These are phyloP conservation scores for Centrapalus pauciflorus DNA, from an alignment of 129 eudicot genomes.

Conservation along the genomic window DNA sequence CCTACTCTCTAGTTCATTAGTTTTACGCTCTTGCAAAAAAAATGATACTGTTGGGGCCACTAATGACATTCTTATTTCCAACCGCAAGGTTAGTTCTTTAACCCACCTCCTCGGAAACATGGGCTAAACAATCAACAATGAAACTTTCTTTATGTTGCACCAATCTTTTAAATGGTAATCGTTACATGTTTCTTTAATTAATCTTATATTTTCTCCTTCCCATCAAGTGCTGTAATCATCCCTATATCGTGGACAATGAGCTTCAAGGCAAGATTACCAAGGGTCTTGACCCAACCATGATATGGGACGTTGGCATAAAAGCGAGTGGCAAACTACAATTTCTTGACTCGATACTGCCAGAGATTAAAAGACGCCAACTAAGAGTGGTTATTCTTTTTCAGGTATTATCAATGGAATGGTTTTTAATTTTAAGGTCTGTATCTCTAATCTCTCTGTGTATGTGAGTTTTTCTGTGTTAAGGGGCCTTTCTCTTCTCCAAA, in stretches of 20 bases:
- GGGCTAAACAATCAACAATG: background rate
- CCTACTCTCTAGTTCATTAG: constrained; percentile 44
- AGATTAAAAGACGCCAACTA: constrained; percentile 40
- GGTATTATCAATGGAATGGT: constrained; percentile 33
- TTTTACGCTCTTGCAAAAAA: constrained; percentile 48
- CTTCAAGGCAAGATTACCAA: constrained; percentile 40
- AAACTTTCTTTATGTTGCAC: background rate
- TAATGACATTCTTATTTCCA: constrained; percentile 37
- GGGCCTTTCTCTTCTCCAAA: background rate
- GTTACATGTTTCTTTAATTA: too few relatives aligned
- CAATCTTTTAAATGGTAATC: background rate
- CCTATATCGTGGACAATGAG: constrained; percentile 48
- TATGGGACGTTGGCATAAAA: constrained; percentile 50
- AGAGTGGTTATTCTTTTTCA: constrained; percentile 72
- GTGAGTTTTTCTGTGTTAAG: background rate
- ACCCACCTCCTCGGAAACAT: background rate
- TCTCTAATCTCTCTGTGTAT: background rate
- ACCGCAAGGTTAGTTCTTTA: constrained; percentile 59
- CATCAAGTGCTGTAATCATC: constrained; percentile 83
- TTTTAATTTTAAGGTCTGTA: constrained; percentile 6
- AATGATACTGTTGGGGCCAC: constrained; percentile 59
- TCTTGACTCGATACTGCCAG: constrained; percentile 61
- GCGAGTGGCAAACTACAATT: constrained; percentile 83
- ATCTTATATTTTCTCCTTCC: constrained; percentile 17
- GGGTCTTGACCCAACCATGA: constrained; percentile 24